phyloP scores from a whole-genome alignment of 768 basidiomycete species.

The Hortiboletus campestris region DNA sequence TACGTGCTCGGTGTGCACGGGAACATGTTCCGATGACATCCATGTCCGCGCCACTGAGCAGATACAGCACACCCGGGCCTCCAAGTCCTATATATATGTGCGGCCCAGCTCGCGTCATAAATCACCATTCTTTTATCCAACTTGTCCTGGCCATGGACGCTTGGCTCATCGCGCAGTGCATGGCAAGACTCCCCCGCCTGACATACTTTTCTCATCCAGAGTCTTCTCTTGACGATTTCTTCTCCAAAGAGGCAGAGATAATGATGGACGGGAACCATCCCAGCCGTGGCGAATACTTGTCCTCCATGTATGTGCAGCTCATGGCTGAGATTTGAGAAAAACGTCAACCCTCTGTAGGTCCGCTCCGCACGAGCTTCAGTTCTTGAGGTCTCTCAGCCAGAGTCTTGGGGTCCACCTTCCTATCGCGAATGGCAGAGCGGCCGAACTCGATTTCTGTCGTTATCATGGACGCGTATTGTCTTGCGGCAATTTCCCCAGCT shows the following conservation, averaged over 20 bases:
- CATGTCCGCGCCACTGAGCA: too few species aligned
- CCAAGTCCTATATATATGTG: neutral
- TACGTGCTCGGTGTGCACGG: too few species aligned
- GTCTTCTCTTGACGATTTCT: conserved; percentile 14
- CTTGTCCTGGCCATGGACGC: neutral
- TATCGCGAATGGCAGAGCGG: neutral
- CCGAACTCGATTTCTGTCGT: neutral
- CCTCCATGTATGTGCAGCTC: neutral
- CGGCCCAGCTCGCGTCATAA: neutral
- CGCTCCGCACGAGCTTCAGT: conserved; percentile 8
- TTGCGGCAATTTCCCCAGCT: neutral
- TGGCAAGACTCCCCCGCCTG: conserved; percentile 6
- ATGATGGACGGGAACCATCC: neutral
- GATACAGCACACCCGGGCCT: conserved; percentile 1
- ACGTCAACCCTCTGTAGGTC: neutral
- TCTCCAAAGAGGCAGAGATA: conserved; percentile 1
- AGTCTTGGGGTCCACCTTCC: neutral
- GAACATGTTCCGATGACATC: neutral
- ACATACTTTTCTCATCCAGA: conserved; percentile 16
- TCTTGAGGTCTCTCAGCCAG: conserved; percentile 2
- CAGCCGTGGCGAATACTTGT: neutral
- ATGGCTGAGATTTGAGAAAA: neutral
- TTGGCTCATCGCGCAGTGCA: conserved; percentile 14
- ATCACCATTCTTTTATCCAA: neutral
- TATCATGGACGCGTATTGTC: neutral